Evolutionary conservation across 2,329 filamentous ascomycete genomes (phyloP).

Genomic region (Aspergillus tubingensis): DNA sequence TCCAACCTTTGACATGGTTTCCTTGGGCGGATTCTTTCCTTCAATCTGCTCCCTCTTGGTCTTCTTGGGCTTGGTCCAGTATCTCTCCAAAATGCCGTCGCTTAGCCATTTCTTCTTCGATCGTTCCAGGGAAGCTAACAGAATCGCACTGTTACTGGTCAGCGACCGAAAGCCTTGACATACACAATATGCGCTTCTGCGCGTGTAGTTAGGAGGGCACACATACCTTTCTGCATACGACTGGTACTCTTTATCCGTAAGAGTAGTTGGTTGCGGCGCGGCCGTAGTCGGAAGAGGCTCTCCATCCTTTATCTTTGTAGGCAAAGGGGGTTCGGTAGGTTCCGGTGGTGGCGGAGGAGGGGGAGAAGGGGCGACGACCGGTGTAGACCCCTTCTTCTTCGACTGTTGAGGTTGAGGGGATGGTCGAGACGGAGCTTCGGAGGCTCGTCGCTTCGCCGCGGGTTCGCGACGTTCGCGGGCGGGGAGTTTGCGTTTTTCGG

Average conservation of each 20-base stretch:
- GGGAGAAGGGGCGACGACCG: slow-evolving; percentile 24
- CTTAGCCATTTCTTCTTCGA: slow-evolving; percentile 61
- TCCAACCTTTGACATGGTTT: slow-evolving; percentile 58
- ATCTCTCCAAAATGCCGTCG: slow-evolving; percentile 57
- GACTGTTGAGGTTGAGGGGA: slow-evolving; percentile 29
- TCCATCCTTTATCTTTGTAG: slow-evolving; percentile 55
- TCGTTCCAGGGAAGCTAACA: slow-evolving; percentile 59
- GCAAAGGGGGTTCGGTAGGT: slow-evolving; percentile 46
- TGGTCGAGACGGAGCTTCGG: slow-evolving; percentile 38
- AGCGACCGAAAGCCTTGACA: slow-evolving; percentile 9
- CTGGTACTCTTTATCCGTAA: slow-evolving; percentile 59
- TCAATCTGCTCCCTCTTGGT: slow-evolving; percentile 54
- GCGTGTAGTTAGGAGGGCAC: background rate
- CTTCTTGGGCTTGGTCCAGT: slow-evolving; percentile 60
- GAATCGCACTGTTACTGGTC: slow-evolving; percentile 51
- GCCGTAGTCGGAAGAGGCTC: slow-evolving; percentile 57
- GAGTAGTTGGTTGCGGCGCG: slow-evolving; percentile 50
- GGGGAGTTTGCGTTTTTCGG: slow-evolving; percentile 47
- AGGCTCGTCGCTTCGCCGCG: slow-evolving; percentile 45
- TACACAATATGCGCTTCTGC: no score
- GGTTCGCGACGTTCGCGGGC: slow-evolving; percentile 48
- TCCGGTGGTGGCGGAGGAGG: slow-evolving; percentile 34
- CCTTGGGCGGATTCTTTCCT: slow-evolving; percentile 51
- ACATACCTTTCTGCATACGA: slow-evolving; percentile 57
- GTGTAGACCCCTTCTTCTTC: slow-evolving; percentile 40